These are phyloP conservation scores for Xylaria sp. DNA, from an alignment of 2,329 filamentous ascomycete species.

Conservation along the genomic window DNA sequence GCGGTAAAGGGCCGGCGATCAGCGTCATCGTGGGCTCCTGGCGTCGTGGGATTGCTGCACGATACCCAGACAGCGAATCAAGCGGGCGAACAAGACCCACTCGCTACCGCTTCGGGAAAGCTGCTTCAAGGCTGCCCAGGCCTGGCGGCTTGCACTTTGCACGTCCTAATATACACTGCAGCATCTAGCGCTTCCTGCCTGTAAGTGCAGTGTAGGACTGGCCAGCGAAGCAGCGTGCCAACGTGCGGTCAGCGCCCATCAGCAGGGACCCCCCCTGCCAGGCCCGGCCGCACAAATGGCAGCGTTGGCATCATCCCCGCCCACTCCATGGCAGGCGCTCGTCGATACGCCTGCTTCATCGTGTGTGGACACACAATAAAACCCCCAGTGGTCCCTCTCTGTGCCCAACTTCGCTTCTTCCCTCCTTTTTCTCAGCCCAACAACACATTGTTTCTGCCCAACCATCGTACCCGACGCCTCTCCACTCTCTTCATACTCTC, in stretches of 20 bases:
- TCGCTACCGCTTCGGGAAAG: constrained; percentile 21
- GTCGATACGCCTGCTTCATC: constrained; percentile 35
- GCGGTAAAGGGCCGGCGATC: constrained; percentile 31
- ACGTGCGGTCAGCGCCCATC: constrained; percentile 34
- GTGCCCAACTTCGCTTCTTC: constrained; percentile 52
- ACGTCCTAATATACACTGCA: background rate
- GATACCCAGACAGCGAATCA: constrained; percentile 37
- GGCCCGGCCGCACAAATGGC: constrained; percentile 41
- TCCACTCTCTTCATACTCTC: constrained; percentile 38
- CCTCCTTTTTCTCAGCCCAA: constrained; percentile 51
- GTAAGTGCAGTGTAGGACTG: constrained; percentile 23
- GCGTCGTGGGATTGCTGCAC: constrained; percentile 16
- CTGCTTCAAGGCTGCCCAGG: constrained; percentile 2
- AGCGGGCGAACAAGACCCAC: constrained; percentile 1
- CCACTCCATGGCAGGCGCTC: constrained; percentile 18
- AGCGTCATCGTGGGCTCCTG: background rate
- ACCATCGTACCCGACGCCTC: constrained; percentile 44
- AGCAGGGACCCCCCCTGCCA: constrained; percentile 33
- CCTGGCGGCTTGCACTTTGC: background rate
- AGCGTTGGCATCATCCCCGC: constrained; percentile 46
- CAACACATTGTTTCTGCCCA: constrained; percentile 50
- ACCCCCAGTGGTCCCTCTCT: constrained; percentile 60
- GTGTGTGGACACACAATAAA: constrained; percentile 56
- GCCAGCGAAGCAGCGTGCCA: constrained; percentile 40
- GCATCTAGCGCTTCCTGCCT: constrained; percentile 2